phyloP scores from a whole-genome alignment of 352 stramenopile species.

The Phytophthora macrochlamydospora region DNA sequence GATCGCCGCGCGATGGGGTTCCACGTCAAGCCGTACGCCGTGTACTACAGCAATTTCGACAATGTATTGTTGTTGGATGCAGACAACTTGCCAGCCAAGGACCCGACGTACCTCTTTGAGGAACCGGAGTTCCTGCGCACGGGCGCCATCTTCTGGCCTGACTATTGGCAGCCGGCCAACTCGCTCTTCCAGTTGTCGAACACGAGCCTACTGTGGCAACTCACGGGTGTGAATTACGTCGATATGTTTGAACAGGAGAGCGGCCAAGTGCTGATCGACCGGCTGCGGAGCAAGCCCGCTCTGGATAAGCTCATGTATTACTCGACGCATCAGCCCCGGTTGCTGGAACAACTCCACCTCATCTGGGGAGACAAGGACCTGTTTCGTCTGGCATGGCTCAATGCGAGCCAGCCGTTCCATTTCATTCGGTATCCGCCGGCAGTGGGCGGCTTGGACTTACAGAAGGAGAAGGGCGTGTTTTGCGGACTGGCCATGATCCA shows the following conservation, averaged over 20 bases:
- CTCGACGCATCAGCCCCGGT: conserved; percentile 66
- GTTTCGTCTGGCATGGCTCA: conserved; percentile 84
- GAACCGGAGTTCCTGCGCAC: conserved; percentile 74
- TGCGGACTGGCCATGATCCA: conserved; percentile 88
- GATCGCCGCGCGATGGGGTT: conserved; percentile 77
- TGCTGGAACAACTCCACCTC: conserved; percentile 77
- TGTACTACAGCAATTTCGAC: conserved; percentile 89
- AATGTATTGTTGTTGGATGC: conserved; percentile 83
- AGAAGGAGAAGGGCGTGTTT: conserved; percentile 74
- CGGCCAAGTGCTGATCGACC: conserved; percentile 85
- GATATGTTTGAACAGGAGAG: conserved; percentile 90
- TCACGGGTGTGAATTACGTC: conserved; percentile 71
- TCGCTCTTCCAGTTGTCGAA: conserved; percentile 84
- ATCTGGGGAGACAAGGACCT: conserved; percentile 90
- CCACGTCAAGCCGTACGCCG: conserved; percentile 83
- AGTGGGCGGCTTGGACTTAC: conserved; percentile 72
- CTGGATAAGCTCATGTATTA: conserved; percentile 91
- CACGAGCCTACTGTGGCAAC: conserved; percentile 77
- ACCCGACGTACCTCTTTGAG: conserved; percentile 88
- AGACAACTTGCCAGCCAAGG: conserved; percentile 80
- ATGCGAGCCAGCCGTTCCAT: conserved; percentile 79
- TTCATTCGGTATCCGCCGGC: conserved; percentile 75
- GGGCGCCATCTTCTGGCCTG: conserved; percentile 86
- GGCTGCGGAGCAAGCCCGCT: conserved; percentile 69
- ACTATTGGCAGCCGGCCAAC: conserved; percentile 85